Percentiles rank a stretch among this genome's conserved stretches.
Evolutionary conservation across 345 rosid species (phyloP).

Genomic region (Heritiera fomes): DNA sequence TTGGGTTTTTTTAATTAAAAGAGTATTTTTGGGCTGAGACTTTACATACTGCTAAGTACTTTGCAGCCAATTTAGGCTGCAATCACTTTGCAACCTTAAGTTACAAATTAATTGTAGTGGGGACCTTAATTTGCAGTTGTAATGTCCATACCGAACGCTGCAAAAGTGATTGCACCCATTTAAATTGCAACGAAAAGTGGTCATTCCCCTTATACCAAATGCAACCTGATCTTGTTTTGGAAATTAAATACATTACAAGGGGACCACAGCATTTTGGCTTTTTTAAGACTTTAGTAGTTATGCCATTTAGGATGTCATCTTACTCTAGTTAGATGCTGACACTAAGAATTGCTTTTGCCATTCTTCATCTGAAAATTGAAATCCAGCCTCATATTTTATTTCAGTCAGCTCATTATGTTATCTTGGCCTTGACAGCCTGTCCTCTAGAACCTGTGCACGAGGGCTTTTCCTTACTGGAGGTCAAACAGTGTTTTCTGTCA

Average conservation of each 20-base stretch:
- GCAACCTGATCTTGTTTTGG: neutral
- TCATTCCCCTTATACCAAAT: no score
- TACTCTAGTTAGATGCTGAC: neutral
- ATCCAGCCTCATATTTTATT: neutral
- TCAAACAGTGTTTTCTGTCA: neutral
- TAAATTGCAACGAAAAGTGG: no score
- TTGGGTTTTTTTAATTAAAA: no score
- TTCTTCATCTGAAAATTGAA: neutral
- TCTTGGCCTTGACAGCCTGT: conserved; percentile 5
- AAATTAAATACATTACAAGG: neutral
- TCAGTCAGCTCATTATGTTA: neutral
- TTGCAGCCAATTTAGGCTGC: no score
- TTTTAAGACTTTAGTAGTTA: conserved; percentile 1
- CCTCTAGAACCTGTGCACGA: conserved; percentile 6
- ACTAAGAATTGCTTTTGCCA: neutral
- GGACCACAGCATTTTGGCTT: neutral
- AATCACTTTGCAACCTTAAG: no score
- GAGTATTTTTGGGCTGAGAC: no score
- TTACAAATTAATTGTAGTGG: no score
- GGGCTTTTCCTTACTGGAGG: neutral
- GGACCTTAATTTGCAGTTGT: no score
- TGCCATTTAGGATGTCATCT: neutral
- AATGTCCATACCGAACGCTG: no score
- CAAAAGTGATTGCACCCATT: no score
- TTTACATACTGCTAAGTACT: no score